Evolutionary conservation across 2,329 filamentous ascomycete genomes (phyloP).

Genomic region (Cryphonectria carpinicola): DNA sequence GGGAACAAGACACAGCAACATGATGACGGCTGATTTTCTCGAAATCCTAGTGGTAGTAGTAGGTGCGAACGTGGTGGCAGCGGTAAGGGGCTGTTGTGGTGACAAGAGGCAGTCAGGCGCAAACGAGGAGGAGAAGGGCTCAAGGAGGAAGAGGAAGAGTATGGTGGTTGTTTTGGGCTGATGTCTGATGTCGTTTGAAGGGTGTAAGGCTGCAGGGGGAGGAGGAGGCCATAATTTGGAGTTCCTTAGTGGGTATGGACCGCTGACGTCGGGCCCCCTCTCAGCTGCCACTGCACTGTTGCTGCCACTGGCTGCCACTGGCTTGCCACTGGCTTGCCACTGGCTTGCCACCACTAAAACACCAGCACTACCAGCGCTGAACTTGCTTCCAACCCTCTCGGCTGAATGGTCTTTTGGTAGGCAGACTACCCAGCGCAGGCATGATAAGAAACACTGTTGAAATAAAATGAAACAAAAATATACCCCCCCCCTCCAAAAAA

Average conservation of each 20-base stretch:
- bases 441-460: neutral
- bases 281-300: slow-evolving; percentile 5
- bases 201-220: neutral
- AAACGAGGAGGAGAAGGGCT: neutral
- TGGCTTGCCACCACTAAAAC: neutral
- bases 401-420: too few relatives aligned
- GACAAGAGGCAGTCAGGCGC: neutral
- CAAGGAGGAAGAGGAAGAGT: too few relatives aligned
- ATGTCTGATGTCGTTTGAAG: neutral
- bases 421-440: neutral
- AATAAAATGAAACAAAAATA: neutral
- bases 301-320: neutral
- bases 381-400: too few relatives aligned
- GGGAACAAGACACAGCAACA: neutral
- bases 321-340: neutral
- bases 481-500: too few relatives aligned
- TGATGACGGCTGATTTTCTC: slow-evolving; percentile 10
- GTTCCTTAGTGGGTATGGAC: neutral
- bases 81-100: neutral
- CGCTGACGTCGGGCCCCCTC: slow-evolving; percentile 3
- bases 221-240: neutral
- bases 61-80: neutral
- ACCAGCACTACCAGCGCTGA: neutral
- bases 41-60: neutral
- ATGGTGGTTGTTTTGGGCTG: neutral